Evolutionary conservation across 2,329 filamentous ascomycete species (phyloP).

Genomic region (Calycina herbarum): DNA sequence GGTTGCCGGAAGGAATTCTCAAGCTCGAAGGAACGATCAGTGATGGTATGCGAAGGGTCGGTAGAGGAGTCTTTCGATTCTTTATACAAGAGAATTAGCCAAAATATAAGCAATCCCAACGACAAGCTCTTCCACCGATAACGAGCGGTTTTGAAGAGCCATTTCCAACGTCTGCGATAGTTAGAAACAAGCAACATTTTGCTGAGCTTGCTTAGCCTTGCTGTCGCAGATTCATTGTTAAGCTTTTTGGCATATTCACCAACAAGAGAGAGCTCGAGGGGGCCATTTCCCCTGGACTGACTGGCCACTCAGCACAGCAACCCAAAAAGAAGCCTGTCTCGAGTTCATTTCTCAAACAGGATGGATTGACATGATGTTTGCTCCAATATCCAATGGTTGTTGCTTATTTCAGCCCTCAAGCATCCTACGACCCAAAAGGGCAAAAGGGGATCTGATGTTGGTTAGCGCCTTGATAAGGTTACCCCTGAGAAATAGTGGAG

Average conservation of each 20-base stretch:
- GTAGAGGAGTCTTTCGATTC: slow-evolving; percentile 20
- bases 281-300: not conserved
- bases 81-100: slow-evolving; percentile 17
- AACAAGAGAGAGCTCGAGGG: not conserved
- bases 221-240: slow-evolving; percentile 8
- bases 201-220: not conserved
- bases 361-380: not conserved
- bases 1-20: slow-evolving; percentile 7
- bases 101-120: slow-evolving; percentile 10
- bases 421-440: not conserved
- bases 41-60: slow-evolving; percentile 20
- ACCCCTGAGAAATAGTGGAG: slow-evolving; percentile 2
- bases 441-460: not conserved
- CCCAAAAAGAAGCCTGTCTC: not conserved
- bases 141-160: slow-evolving; percentile 6
- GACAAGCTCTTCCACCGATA: slow-evolving; percentile 18
- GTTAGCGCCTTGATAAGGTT: not conserved
- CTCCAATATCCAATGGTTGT: slow-evolving; percentile 3
- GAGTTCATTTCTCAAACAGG: not conserved
- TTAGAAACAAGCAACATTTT: slow-evolving; percentile 14
- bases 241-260: not conserved
- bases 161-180: slow-evolving; percentile 14
- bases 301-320: not conserved
- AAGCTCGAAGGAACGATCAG: slow-evolving; percentile 17
- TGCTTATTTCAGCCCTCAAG: not conserved